phyloP scores from a whole-genome alignment of 2,329 filamentous ascomycete species.

The Hawksworthiomyces lignivorus region DNA sequence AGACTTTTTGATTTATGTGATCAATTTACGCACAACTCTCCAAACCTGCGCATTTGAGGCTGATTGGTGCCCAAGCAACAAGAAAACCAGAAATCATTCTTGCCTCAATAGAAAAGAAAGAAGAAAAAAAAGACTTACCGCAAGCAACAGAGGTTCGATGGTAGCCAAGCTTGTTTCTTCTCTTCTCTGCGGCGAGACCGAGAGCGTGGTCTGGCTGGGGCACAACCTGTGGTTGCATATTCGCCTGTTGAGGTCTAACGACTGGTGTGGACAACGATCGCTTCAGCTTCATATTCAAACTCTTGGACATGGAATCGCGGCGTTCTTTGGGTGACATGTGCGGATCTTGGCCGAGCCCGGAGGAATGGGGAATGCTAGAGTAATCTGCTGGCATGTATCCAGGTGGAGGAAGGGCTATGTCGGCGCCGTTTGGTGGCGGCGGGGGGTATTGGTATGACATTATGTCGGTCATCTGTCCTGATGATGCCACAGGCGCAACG shows the following conservation, averaged over 20 bases:
- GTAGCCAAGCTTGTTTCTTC: conserved; percentile 87
- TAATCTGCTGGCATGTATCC: conserved; percentile 28
- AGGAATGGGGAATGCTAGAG: conserved; percentile 15
- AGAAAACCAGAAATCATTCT: neutral
- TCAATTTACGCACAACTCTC: no score
- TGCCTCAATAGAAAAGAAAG: no score
- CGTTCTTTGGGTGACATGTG: conserved; percentile 27
- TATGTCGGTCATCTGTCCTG: conserved; percentile 30
- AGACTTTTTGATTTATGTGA: neutral
- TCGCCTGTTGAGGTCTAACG: conserved; percentile 27
- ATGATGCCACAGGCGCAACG: conserved; percentile 19
- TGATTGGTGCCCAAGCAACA: no score
- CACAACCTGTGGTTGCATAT: conserved; percentile 14
- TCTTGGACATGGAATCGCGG: conserved; percentile 29
- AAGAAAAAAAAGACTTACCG: conserved; percentile 54
- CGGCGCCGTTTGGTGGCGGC: conserved; percentile 32
- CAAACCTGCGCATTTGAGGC: no score
- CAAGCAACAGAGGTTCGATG: conserved; percentile 93
- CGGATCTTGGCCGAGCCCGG: conserved; percentile 20
- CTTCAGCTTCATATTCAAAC: conserved; percentile 36
- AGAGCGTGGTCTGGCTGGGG: conserved; percentile 25
- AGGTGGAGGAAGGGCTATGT: conserved; percentile 33
- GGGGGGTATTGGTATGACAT: conserved; percentile 45
- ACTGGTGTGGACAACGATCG: conserved; percentile 44
- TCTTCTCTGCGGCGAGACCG: conserved; percentile 41